Evolutionary conservation across 2,329 filamentous ascomycete genomes (phyloP).

Genomic region (Colletotrichum brevisporum): DNA sequence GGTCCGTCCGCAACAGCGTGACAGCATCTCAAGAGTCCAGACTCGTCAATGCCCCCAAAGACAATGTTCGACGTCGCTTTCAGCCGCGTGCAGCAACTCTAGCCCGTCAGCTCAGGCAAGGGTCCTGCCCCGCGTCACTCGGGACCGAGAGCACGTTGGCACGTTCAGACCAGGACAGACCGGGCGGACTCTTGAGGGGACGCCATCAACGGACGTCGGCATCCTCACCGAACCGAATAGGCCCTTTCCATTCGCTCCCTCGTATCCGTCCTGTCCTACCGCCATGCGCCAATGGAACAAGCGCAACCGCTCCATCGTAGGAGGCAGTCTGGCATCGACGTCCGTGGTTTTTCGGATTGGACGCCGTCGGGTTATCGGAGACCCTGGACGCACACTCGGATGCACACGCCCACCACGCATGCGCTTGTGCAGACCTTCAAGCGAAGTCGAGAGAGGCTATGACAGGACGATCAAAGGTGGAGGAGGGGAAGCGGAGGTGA

Average conservation of each 20-base stretch:
- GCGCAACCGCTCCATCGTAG: too few species aligned
- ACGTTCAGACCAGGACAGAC: background rate
- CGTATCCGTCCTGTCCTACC: background rate
- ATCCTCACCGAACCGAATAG: background rate
- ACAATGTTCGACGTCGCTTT: slow-evolving; percentile 1
- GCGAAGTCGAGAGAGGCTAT: slow-evolving; percentile 25
- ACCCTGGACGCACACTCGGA: background rate
- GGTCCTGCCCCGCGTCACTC: background rate
- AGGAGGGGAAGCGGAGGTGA: background rate
- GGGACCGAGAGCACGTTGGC: background rate
- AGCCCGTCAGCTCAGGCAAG: slow-evolving; percentile 9
- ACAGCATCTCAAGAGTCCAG: slow-evolving; percentile 5
- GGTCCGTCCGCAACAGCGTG: slow-evolving; percentile 15
- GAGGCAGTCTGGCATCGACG: too few species aligned
- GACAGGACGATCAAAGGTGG: background rate
- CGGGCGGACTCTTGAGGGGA: background rate
- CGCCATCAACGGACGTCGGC: too few species aligned
- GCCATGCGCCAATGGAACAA: too few species aligned
- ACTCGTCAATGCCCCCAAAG: background rate
- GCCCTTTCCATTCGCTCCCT: background rate
- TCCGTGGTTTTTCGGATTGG: too few species aligned
- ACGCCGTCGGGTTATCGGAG: slow-evolving; percentile 8
- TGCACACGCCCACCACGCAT: background rate
- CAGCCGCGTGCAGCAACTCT: slow-evolving; percentile 8
- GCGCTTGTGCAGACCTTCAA: slow-evolving; percentile 20